Evolutionary conservation across 768 basidiomycete genomes (phyloP).

Genomic region (Calocybe gangraenosa): DNA sequence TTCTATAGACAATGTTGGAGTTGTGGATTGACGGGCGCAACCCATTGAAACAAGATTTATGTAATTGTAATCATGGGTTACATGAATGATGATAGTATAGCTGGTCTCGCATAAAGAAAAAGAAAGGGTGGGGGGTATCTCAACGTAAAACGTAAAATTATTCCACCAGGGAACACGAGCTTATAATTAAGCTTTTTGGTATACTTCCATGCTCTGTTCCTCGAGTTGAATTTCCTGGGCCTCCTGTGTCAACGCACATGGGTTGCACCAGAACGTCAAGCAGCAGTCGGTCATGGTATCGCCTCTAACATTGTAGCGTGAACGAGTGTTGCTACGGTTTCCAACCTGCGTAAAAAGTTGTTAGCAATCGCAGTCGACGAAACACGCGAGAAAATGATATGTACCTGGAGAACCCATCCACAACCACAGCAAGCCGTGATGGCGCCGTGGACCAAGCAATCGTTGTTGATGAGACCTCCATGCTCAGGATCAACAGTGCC

Average conservation of each 20-base stretch:
- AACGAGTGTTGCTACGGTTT: conserved; percentile 21
- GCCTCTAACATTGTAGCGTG: conserved; percentile 27
- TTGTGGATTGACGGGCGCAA: too few species aligned
- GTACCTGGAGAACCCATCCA: conserved; percentile 31
- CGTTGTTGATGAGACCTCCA: conserved; percentile 24
- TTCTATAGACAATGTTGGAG: too few species aligned
- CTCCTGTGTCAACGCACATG: conserved; percentile 42
- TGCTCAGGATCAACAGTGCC: conserved; percentile 31
- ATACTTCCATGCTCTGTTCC: conserved; percentile 25
- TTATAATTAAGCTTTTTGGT: conserved; percentile 12
- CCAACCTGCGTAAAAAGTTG: conserved; percentile 9
- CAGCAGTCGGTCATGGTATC: conserved; percentile 27
- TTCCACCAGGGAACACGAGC: too few species aligned
- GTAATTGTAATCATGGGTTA: too few species aligned
- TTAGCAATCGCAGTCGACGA: too few species aligned
- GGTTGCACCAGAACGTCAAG: conserved; percentile 28
- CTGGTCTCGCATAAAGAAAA: too few species aligned
- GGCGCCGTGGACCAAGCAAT: conserved; percentile 25
- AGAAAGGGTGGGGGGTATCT: too few species aligned
- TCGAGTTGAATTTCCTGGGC: conserved; percentile 36
- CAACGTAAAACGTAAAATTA: too few species aligned
- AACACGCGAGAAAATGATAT: neutral
- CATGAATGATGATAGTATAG: too few species aligned
- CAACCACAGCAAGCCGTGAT: conserved; percentile 17
- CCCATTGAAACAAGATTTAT: too few species aligned